Percentiles rank a stretch among this genome's conserved stretches.
Conservation (phyloP, 345 rosid genomes). For the Citrus inodora region DNA sequence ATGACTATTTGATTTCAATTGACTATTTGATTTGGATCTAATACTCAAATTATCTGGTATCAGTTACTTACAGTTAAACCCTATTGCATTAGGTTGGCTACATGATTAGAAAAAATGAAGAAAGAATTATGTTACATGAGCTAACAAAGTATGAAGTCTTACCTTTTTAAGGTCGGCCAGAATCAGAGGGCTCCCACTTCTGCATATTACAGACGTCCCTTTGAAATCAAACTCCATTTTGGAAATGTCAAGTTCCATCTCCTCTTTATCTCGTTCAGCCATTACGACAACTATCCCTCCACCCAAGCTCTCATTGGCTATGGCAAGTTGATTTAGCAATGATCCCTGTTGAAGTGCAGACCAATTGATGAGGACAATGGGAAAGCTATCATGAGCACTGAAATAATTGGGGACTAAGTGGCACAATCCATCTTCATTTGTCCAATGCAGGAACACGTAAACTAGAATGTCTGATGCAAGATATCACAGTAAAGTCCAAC, state of each 20-base stretch:
- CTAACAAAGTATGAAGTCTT: not conserved
- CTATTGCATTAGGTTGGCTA: not conserved
- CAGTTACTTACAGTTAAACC: not conserved
- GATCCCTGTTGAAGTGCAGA: constrained; percentile 49
- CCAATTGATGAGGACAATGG: not conserved
- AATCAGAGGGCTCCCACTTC: constrained; percentile 74
- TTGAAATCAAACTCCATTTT: constrained; percentile 77
- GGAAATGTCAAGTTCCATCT: constrained; percentile 77
- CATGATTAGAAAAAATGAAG: not conserved
- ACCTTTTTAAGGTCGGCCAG: constrained; percentile 74
- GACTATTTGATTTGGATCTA: not conserved
- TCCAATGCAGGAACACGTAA: not conserved
- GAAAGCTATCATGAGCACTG: not conserved
- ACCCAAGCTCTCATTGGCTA: constrained; percentile 75
- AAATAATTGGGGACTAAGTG: not conserved
- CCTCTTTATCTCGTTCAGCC: constrained; percentile 81
- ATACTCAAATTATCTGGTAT: not conserved
- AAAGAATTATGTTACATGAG: constrained; percentile 5
- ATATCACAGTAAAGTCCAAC: not conserved
- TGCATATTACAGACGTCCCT: constrained; percentile 69
- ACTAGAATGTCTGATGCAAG: not conserved
- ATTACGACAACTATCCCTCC: constrained; percentile 74
- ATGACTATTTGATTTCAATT: not conserved
- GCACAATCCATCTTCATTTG: not conserved
- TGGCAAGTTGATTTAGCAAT: constrained; percentile 58